Conservation (phyloP, 2,329 filamentous ascomycete genomes). For the Cadophora malorum region DNA sequence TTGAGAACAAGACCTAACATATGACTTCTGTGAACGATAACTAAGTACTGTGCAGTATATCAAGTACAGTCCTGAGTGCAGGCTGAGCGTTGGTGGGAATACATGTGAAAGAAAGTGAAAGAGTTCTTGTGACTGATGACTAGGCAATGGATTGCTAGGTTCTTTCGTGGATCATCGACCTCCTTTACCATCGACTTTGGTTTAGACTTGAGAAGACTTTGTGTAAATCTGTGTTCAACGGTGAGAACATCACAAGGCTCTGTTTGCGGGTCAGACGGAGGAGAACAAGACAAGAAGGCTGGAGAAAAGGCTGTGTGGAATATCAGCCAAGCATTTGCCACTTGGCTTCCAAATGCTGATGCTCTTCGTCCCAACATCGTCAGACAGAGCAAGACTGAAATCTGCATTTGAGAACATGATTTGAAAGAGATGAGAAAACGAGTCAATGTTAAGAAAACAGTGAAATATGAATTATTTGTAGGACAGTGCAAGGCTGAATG, state of each 20-base stretch:
- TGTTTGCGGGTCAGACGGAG: background rate
- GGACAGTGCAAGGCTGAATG: background rate
- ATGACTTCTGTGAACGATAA: too few relatives aligned
- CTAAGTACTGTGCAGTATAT: too few relatives aligned
- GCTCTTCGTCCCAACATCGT: background rate
- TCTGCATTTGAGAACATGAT: background rate
- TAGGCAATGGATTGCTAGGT: background rate
- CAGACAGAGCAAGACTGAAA: background rate
- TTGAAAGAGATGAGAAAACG: background rate
- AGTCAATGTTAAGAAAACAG: background rate
- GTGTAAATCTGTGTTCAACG: background rate
- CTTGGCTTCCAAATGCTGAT: background rate
- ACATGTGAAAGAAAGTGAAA: too few relatives aligned
- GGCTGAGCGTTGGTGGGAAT: too few relatives aligned
- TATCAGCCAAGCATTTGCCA: constrained; percentile 5
- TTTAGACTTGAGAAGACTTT: background rate
- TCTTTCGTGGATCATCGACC: background rate
- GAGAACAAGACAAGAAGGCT: background rate
- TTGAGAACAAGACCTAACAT: too few relatives aligned
- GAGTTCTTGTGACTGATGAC: background rate
- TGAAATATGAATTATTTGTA: background rate
- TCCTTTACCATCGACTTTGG: background rate
- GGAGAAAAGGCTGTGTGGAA: constrained; percentile 10
- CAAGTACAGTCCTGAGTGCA: too few relatives aligned
- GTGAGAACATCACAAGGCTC: background rate